Evolutionary conservation across 768 basidiomycete genomes (phyloP), one percentile per base, ranked within the genome.

Genomic region (Strobilomyces dryophilus): DNA sequence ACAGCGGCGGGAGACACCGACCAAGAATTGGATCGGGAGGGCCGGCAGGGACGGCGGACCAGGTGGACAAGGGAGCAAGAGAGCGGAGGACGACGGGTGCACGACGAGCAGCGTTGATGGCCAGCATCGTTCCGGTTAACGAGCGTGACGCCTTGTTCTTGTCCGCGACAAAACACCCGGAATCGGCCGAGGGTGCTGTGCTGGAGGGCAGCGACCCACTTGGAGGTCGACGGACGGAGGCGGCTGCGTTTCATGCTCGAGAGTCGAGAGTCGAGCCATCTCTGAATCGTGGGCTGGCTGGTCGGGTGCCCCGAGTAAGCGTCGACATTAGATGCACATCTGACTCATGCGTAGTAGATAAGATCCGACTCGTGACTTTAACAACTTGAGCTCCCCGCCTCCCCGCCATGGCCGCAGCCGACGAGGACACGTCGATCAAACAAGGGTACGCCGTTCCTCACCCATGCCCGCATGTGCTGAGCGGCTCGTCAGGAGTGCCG

Each of bases 1-100:
- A 45, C n/a, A 42, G 44, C 27, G 37, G 43, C 54, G 34, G 24
- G 53, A 29, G 1, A 40, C 24, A 68, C 77, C 51, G 49, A 92
- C 92, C 93, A 51, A 95, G 85, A 74, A 95, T 95, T 47, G 93
- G 84, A 69, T 95, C 93, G 24, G 93, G 92, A 57, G 93, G 93
- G 27, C 93, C 93, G 26, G 89, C 87, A 45, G 85, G 82, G 53
- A 95, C 91, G 53, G 79, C 71, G 45, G 86, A 80, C 93, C 93
- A 95, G 20, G 81, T 82, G 12, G 90, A 93, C 52, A 84, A 66
- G 53, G 63, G 78, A 46, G 77, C 71, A 62, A 61, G 56, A 48
- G 62, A 58, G 51, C 70, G 71, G 51, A 71, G 58, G 61, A 71
- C 67, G 61, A 74, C 67, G 51, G 74, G 71, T 44, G 76, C 69